These are phyloP conservation scores for Leccinum griseonigrum DNA, from an alignment of 1,284 basidiomycete species.

Conservation along the genomic window DNA sequence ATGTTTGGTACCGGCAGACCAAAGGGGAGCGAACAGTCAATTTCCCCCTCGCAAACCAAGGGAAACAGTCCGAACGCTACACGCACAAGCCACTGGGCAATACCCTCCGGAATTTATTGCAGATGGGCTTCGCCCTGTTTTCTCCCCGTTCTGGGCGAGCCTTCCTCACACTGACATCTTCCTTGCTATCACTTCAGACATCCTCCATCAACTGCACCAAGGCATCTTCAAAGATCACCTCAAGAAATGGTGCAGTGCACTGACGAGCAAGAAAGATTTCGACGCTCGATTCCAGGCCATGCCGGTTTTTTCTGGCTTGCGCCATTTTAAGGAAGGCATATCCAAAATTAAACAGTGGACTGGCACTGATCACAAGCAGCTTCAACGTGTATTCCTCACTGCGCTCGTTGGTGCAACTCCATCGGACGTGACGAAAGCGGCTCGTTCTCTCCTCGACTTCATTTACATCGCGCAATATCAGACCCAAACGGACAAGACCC, in stretches of 20 bases:
- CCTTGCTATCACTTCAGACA: not conserved
- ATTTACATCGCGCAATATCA: not conserved
- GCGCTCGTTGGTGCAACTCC: not conserved
- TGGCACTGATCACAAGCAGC: not conserved
- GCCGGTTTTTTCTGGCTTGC: not conserved
- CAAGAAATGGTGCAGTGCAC: not conserved
- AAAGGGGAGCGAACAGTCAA: not conserved
- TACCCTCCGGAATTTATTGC: conserved; percentile 1
- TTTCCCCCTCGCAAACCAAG: not conserved
- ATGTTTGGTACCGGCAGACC: conserved; percentile 1
- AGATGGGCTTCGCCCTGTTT: not conserved
- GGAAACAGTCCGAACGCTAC: not conserved
- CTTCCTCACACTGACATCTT: not conserved
- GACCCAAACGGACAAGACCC: not conserved
- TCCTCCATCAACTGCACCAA: not conserved
- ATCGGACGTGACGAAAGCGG: fast-evolving
- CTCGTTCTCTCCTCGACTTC: not conserved
- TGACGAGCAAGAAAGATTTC: not conserved
- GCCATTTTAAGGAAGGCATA: not conserved
- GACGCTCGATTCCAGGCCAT: not conserved
- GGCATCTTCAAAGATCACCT: conserved; percentile 6
- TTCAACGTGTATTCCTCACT: not conserved
- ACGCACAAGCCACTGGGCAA: not conserved
- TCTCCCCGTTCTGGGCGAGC: not conserved
- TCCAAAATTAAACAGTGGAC: not conserved